Conservation (phyloP, 345 rosid genomes). For the Salix exigua region DNA sequence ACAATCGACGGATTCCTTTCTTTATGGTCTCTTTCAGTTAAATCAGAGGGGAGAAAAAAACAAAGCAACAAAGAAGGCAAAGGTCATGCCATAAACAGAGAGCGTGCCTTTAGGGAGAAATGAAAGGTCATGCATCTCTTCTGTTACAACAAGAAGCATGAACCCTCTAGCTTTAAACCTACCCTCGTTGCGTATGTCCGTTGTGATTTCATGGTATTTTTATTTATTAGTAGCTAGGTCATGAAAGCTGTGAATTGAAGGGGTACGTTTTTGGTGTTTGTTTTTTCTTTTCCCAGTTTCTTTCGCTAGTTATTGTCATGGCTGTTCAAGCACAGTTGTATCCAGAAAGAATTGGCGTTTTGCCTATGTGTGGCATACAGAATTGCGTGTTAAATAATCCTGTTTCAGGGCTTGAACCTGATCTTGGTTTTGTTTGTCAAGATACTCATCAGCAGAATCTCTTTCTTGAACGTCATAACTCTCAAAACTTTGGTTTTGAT, state of each 20-base stretch:
- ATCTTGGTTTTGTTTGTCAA: slow-evolving; percentile 16
- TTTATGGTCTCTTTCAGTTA: slow-evolving; percentile 24
- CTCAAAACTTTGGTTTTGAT: slow-evolving; percentile 6
- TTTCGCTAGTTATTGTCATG: slow-evolving; percentile 16
- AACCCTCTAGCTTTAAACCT: slow-evolving; percentile 23
- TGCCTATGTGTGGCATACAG: slow-evolving; percentile 31
- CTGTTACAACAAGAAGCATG: slow-evolving; percentile 31
- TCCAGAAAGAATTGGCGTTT: slow-evolving; percentile 24
- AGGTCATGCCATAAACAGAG: slow-evolving; percentile 19
- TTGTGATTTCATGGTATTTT: not conserved
- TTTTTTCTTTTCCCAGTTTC: not conserved
- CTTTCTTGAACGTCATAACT: not conserved
- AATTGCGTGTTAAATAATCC: slow-evolving; percentile 24
- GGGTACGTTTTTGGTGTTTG: slow-evolving; percentile 8
- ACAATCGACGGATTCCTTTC: slow-evolving; percentile 2
- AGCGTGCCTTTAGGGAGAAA: slow-evolving; percentile 10
- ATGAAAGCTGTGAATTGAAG: slow-evolving; percentile 20
- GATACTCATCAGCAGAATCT: slow-evolving; percentile 12
- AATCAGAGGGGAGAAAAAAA: not conserved
- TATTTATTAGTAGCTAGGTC: not conserved
- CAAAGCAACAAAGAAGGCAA: slow-evolving; percentile 13
- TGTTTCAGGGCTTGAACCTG: slow-evolving; percentile 19
- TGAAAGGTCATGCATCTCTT: slow-evolving; percentile 31
- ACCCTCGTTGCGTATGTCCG: not conserved
- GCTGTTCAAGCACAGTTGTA: slow-evolving; percentile 37